Evolutionary conservation across 371 early-diverging fungal genomes (phyloP).

Genomic region (Saksenaea vasiformis): DNA sequence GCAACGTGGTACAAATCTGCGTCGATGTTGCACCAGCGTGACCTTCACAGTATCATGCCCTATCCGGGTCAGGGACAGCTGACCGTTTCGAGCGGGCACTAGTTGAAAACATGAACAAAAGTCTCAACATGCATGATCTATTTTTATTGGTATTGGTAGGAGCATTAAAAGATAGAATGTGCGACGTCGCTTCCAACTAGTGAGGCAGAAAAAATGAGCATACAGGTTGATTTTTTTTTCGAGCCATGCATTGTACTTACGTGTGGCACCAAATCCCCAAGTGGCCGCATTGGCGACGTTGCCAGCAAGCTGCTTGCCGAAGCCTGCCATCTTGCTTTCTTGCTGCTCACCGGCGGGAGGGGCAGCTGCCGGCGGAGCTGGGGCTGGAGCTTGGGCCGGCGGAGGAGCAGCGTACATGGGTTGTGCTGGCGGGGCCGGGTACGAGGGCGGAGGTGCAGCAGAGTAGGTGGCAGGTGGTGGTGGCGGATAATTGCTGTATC

Average conservation of each 20-base stretch:
- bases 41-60: too few relatives aligned
- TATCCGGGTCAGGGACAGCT: too few relatives aligned
- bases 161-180: conserved; percentile 26
- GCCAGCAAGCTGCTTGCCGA: conserved; percentile 28
- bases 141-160: neutral
- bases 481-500: conserved; percentile 8
- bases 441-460: conserved; percentile 2
- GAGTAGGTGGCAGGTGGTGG: conserved; percentile 14
- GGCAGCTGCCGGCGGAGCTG: conserved; percentile 20
- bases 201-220: conserved; percentile 9
- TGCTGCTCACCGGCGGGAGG: conserved; percentile 11
- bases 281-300: conserved; percentile 41
- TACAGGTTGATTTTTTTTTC: neutral
- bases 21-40: too few relatives aligned
- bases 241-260: conserved; percentile 21
- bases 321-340: conserved; percentile 20
- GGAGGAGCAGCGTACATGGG: conserved; percentile 1
- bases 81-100: too few relatives aligned
- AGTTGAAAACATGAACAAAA: too few relatives aligned
- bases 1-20: too few relatives aligned
- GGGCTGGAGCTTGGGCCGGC: conserved; percentile 2
- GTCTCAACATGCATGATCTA: too few relatives aligned
- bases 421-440: conserved; percentile 3
- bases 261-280: conserved; percentile 48
- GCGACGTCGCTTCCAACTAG: conserved; percentile 36